Evolutionary conservation across 2,329 filamentous ascomycete species (phyloP), one percentile per base, ranked within the genome.

Genomic region (Metarhizium sp.): DNA sequence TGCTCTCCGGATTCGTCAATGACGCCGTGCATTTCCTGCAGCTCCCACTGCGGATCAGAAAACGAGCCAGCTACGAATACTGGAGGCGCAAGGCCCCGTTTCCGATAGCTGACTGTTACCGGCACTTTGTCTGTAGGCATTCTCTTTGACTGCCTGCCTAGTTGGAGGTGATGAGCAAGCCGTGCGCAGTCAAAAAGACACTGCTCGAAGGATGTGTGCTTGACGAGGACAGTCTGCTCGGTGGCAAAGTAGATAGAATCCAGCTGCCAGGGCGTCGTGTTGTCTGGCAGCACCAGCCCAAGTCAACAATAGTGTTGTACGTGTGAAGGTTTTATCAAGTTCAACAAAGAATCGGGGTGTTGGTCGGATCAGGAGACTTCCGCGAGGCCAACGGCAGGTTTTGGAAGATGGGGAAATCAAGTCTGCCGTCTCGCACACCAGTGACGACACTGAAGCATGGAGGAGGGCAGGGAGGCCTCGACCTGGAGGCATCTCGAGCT

Each of bases 51-150:
- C 18, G 85, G 84, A 32, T 80, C 70, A 20, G 84, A 84, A 63
- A 90, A 86, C 25, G 81, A 82, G 16, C 86, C 87, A 11, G 85
- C 85, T 6, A 92, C 73, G 63, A 79, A 91, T 53, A 92, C 76
- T 4, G 88, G 88, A 53, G 87, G 84, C 55, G 78, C 71, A 1
- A 82, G 76, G 54, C 81, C 84, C 2, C 78, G 70, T 59, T 79
- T 80, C 54, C 75, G 73, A 71, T 83, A 90, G 55, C 76, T 80
- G 63, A 92, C 78, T 43, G 75, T 81, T 32, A 83, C 73, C 25
- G 75, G 67, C 20, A 75, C 68, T 49, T 62, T 62, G 43, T 61
- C 32, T 10, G 60, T 54, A 46, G 62, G 49, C 59, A 66, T 64
- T 59, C 56, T 56, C 52, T 55, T 29, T 46, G 6, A 47, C 42